Percentiles rank a stretch among this genome's conserved stretches.
Conservation (phyloP, 2,329 filamentous ascomycete species). For the Fusarium nygamai region DNA sequence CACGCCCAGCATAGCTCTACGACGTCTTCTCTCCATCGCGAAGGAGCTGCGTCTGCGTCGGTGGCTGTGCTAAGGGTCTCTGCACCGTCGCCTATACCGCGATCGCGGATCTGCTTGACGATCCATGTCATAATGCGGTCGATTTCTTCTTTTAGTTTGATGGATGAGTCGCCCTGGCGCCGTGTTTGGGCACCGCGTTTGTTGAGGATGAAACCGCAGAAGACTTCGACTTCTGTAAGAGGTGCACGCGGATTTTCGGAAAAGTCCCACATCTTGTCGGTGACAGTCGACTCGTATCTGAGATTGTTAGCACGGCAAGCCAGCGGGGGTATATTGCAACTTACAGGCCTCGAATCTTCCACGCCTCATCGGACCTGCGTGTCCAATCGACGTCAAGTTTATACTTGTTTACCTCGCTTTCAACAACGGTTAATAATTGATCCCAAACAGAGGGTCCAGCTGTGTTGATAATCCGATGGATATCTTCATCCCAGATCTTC, state of each 20-base stretch:
- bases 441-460: conserved; percentile 55
- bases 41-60: not conserved
- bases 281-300: conserved; percentile 59
- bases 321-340: conserved; percentile 46
- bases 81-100: conserved; percentile 16
- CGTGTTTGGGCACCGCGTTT: conserved; percentile 59
- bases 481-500: conserved; percentile 67
- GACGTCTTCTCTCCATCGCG: conserved; percentile 38
- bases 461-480: conserved; percentile 46
- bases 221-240: conserved; percentile 63
- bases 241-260: conserved; percentile 56
- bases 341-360: conserved; percentile 59
- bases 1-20: conserved; percentile 51
- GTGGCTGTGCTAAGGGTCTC: conserved; percentile 21
- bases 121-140: conserved; percentile 57
- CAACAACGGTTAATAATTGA: conserved; percentile 47
- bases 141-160: conserved; percentile 62
- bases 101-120: conserved; percentile 46
- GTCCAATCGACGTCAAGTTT: conserved; percentile 48
- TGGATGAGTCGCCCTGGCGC: conserved; percentile 62
- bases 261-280: conserved; percentile 52
- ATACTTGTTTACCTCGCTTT: conserved; percentile 29
- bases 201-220: conserved; percentile 66
- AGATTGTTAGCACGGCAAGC: conserved; percentile 20
- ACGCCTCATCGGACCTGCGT: conserved; percentile 50